Conservation (phyloP, 2,329 filamentous ascomycete genomes). For the Aspergillus jensenii region DNA sequence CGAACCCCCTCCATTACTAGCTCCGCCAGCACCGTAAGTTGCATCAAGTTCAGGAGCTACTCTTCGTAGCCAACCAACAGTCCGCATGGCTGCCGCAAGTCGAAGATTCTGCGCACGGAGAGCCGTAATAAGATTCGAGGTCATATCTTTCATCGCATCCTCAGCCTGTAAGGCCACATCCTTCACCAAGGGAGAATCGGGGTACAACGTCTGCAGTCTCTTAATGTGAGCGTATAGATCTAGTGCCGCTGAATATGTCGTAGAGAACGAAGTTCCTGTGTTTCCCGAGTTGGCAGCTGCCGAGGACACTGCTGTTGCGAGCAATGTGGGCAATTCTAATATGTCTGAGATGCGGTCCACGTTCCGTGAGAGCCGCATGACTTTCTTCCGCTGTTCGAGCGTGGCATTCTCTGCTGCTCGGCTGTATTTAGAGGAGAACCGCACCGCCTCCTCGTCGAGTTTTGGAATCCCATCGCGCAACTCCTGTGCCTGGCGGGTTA, state of each 20-base stretch:
- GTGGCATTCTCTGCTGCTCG: conserved; percentile 68
- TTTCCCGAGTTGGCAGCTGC: conserved; percentile 38
- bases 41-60: conserved; percentile 77
- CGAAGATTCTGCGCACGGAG: conserved; percentile 79
- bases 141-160: conserved; percentile 83
- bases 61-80: conserved; percentile 84
- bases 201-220: conserved; percentile 78
- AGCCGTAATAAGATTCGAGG: conserved; percentile 74
- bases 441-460: conserved; percentile 74
- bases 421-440: conserved; percentile 81
- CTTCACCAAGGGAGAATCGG: conserved; percentile 70
- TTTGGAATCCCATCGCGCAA: conserved; percentile 72
- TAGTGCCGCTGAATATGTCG: conserved; percentile 83
- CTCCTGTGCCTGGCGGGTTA: conserved; percentile 65
- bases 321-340: conserved; percentile 80
- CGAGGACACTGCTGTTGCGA: conserved; percentile 68
- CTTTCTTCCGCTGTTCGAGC: conserved; percentile 72
- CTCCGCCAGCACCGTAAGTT: conserved; percentile 26
- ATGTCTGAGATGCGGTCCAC: conserved; percentile 87
- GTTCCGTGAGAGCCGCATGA: conserved; percentile 79
- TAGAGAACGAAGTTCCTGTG: conserved; percentile 49
- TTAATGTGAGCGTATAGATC: conserved; percentile 94
- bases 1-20: conserved; percentile 58
- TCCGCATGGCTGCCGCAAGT: conserved; percentile 84
- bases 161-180: conserved; percentile 77